Conservation (phyloP, 2,329 filamentous ascomycete genomes). For the Fusarium sp. region DNA sequence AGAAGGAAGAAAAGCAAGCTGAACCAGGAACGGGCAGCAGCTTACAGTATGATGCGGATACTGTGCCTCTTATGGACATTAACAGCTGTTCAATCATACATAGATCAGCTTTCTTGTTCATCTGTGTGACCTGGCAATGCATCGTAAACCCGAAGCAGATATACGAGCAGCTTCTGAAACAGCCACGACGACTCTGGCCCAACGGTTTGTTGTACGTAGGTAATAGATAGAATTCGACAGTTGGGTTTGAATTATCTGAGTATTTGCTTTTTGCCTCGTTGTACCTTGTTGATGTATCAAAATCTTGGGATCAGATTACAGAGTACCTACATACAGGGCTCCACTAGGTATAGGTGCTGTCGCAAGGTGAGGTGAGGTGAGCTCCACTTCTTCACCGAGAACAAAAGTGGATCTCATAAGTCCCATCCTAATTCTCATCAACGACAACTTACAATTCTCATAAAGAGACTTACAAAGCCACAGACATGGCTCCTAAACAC, state of each 20-base stretch:
- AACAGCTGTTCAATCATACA: constrained; percentile 1
- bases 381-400: constrained; percentile 33
- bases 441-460: constrained; percentile 32
- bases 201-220: background rate
- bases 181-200: background rate
- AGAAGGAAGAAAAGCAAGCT: background rate
- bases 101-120: constrained; percentile 1
- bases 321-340: too few relatives aligned
- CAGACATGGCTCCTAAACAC: constrained; percentile 51
- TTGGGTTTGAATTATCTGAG: background rate
- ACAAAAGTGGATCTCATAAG: constrained; percentile 20
- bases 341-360: constrained; percentile 14
- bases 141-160: constrained; percentile 23
- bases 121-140: constrained; percentile 41
- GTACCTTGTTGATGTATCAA: background rate
- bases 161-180: constrained; percentile 15
- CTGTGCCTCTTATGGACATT: background rate
- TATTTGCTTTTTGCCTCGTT: background rate
- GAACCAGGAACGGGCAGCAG: constrained; percentile 10
- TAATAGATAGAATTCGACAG: background rate
- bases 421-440: constrained; percentile 37
- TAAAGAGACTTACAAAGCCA: constrained; percentile 25
- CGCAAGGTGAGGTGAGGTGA: background rate
- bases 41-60: background rate
- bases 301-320: constrained; percentile 12